Evolutionary conservation across 2,329 filamentous ascomycete genomes (phyloP).

Genomic region (Trichoderma sp.): DNA sequence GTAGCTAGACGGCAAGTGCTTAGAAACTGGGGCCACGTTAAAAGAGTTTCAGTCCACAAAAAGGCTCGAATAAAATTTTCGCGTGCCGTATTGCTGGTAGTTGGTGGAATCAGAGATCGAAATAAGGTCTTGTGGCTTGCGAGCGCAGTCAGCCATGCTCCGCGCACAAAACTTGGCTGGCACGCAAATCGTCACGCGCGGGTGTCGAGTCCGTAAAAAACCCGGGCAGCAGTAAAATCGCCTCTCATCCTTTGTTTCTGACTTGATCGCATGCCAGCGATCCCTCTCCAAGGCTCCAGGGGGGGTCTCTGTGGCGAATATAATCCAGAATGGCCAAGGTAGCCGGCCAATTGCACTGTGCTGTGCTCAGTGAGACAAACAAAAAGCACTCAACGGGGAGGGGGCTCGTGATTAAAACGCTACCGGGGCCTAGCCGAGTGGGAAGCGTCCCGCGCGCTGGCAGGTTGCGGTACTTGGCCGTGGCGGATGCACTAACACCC

Average conservation of each 20-base stretch:
- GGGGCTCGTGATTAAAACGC: constrained; percentile 14
- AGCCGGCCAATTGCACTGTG: constrained; percentile 6
- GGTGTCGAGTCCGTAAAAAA: background rate
- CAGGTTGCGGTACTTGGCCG: background rate
- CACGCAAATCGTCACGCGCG: background rate
- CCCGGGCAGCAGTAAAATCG: background rate
- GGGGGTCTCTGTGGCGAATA: constrained; percentile 11
- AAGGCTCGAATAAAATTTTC: constrained; percentile 4
- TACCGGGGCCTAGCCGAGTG: background rate
- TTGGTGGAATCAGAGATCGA: background rate
- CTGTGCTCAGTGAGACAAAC: background rate
- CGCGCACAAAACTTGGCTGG: background rate
- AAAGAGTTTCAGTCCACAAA: background rate
- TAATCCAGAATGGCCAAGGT: background rate
- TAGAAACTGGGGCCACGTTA: constrained; percentile 8
- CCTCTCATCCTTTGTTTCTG: background rate
- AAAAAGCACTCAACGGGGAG: background rate
- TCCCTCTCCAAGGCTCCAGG: background rate
- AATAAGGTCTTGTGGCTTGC: constrained; percentile 12
- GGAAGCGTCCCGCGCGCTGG: background rate
- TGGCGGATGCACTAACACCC: background rate
- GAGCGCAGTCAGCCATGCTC: background rate
- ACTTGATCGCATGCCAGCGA: background rate
- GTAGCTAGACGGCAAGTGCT: constrained; percentile 16
- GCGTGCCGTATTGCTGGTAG: background rate